Evolutionary conservation across 2,329 filamentous ascomycete genomes (phyloP), one percentile per base, ranked within the genome.

Genomic region (Epichloe brachyelytri): DNA sequence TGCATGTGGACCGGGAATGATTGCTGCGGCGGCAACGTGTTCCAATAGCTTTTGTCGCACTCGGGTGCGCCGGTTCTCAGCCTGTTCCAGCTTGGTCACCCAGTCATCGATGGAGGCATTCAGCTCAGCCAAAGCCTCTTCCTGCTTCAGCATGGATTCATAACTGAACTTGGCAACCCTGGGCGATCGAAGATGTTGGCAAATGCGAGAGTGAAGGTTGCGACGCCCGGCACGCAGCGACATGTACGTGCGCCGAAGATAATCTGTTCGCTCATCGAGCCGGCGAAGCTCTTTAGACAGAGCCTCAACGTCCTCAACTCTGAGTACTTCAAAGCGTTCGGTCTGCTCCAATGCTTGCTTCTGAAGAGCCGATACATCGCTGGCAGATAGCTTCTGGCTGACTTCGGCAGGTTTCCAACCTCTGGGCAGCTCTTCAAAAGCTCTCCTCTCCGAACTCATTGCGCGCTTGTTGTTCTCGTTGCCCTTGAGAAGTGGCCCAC

Each of bases 1-100:
- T 30, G 48, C 6, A 58, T 52, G 49, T 57, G 54, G 43, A 57
- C 54, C 11, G 62, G 58, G 14, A 12, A 85, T 70, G 6, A 78
- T 78, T 48, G 79, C 70, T 2, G 85, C 83, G 15, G 85, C 86
- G 45, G 86, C 86, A 49, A 90, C 82, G 61, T 91, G 86, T 66
- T 91, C 86, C 3, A 91, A 76, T 12, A 91, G 72, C 72, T 89
- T 91, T 63, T 90, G 85, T 38, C 85, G 78, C 43, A 91, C 80
- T 6, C 84, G 76, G 15, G 81, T 83, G 40, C 86, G 80, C 60
- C 86, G 76, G 62, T 89, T 88, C 65, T 91, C 86, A 10, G 85
- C 84, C 55, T 84, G 78, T 61, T 90, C 86, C n/a, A 90, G 76
- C 68, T 90, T 90, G 58, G 70, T 74, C 46, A 86, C 80, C 83